Evolutionary conservation across 2,329 filamentous ascomycete species (phyloP).

Genomic region (Orbilia oligospora): DNA sequence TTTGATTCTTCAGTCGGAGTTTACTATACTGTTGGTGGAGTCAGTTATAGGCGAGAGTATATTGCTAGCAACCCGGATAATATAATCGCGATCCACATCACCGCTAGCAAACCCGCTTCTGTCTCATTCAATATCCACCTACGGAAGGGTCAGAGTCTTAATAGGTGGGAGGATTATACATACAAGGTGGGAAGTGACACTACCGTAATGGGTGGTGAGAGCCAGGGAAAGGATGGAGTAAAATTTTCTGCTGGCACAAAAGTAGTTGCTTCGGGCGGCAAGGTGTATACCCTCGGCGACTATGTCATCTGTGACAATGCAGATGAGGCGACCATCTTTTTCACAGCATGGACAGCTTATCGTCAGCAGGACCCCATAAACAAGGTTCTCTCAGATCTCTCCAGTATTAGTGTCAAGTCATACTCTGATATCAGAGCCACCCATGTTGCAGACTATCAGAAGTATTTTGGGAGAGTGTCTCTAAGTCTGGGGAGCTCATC

Average conservation of each 20-base stretch:
- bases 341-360: constrained; percentile 62
- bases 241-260: constrained; percentile 58
- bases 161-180: constrained; percentile 60
- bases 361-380: constrained; percentile 53
- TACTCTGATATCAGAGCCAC: constrained; percentile 34
- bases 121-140: constrained; percentile 52
- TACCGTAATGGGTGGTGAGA: constrained; percentile 46
- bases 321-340: constrained; percentile 62
- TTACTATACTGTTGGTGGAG: constrained; percentile 66
- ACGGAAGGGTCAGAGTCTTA: constrained; percentile 48
- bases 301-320: constrained; percentile 61
- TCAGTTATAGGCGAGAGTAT: constrained; percentile 66
- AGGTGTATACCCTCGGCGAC: constrained; percentile 61
- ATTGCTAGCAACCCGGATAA: constrained; percentile 69
- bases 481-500: constrained; percentile 63
- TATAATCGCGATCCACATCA: constrained; percentile 66
- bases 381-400: constrained; percentile 61
- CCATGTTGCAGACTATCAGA: constrained; percentile 65
- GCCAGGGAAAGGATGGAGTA: constrained; percentile 58
- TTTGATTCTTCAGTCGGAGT: constrained; percentile 66
- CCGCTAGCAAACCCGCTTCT: constrained; percentile 56
- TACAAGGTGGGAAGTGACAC: constrained; percentile 52
- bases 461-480: constrained; percentile 65
- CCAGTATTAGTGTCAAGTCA: constrained; percentile 24
- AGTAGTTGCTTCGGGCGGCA: constrained; percentile 62